Evolutionary conservation across 441 rosid species (phyloP), one percentile per base, ranked within the genome.

Genomic region (Pelargonium myrrhifolium): DNA sequence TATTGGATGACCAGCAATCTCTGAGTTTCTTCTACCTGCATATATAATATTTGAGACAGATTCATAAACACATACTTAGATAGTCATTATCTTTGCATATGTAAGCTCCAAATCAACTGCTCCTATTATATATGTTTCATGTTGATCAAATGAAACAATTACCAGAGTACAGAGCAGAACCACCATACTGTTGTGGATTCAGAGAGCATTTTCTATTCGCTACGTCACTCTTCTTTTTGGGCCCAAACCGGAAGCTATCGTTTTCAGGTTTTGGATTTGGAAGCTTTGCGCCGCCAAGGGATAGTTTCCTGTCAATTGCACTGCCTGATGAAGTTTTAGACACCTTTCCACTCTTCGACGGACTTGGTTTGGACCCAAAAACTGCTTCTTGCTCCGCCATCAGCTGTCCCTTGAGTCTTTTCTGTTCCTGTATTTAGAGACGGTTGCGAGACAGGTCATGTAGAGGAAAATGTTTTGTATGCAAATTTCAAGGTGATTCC

Each of bases 301-400:
- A 81, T 66, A 86, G 81, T 74, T 84, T 88, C 79, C 85, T 87
- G 66, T 65, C 83, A 65, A 78, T 81, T 71, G 86, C 78, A 74
- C 87, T 85, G 59, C 91, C 92, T 31, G 84, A 84, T 39, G 96
- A 86, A 65, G 74, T 77, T 76, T 83, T 86, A 40, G 89, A 77
- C 64, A 76, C 78, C 61, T 91, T 94, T 74, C 82, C 89, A 4
- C 82, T 71, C 78, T 85, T 89, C 6, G 89, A 86, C 66, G 93
- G 92, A 81, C 87, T 88, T 77, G 89, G 83, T 78, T 89, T 93
- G 4, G 92, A 91, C 31, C 97, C 97, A 61, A 86, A 89, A 21
- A 91, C 86, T 21, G 78, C 92, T 72, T 93, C 96, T 80, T 91
- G 98, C 76, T 92, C 97, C 53, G 90, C 83, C 69, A 84, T 85